Evolutionary conservation across 2,329 filamentous ascomycete genomes (phyloP).

Genomic region (Penicillium decumbens): DNA sequence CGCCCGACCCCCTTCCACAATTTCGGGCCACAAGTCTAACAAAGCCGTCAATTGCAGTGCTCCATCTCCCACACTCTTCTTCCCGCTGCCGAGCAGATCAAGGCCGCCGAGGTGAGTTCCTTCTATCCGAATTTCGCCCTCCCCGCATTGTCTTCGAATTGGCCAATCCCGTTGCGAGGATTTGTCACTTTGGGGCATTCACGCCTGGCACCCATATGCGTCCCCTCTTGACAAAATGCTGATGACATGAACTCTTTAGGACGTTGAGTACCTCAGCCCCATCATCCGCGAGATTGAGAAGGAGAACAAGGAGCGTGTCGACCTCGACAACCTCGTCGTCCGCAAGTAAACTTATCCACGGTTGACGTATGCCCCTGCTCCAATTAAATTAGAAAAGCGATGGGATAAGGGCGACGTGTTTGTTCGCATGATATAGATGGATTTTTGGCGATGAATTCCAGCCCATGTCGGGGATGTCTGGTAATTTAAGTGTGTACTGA

Average conservation of each 20-base stretch:
- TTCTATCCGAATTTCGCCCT: slow-evolving; percentile 14
- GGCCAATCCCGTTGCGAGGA: slow-evolving; percentile 36
- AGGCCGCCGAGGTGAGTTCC: slow-evolving; percentile 58
- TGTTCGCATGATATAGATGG: slow-evolving; percentile 20
- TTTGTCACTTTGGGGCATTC: slow-evolving; percentile 29
- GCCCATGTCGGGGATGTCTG: slow-evolving; percentile 24
- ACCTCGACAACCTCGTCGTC: slow-evolving; percentile 63
- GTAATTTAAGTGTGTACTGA: slow-evolving; percentile 34
- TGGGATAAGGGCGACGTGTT: slow-evolving; percentile 19
- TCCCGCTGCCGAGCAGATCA: slow-evolving; percentile 63
- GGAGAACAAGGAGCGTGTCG: slow-evolving; percentile 62
- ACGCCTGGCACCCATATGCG: not conserved
- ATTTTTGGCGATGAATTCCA: slow-evolving; percentile 24
- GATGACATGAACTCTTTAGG: slow-evolving; percentile 45
- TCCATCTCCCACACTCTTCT: slow-evolving; percentile 63
- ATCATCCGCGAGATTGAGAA: slow-evolving; percentile 66
- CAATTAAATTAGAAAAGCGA: slow-evolving; percentile 22
- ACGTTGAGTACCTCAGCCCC: slow-evolving; percentile 60
- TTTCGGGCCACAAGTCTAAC: slow-evolving; percentile 19
- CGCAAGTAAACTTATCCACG: slow-evolving; percentile 39
- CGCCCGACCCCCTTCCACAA: slow-evolving; percentile 15
- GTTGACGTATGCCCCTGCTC: slow-evolving; percentile 10
- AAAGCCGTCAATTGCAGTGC: slow-evolving; percentile 46
- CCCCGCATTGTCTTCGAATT: slow-evolving; percentile 27
- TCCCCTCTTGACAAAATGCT: slow-evolving; percentile 9